These are phyloP conservation scores for Brassica incana DNA, from an alignment of 345 rosid species.

Conservation along the genomic window DNA sequence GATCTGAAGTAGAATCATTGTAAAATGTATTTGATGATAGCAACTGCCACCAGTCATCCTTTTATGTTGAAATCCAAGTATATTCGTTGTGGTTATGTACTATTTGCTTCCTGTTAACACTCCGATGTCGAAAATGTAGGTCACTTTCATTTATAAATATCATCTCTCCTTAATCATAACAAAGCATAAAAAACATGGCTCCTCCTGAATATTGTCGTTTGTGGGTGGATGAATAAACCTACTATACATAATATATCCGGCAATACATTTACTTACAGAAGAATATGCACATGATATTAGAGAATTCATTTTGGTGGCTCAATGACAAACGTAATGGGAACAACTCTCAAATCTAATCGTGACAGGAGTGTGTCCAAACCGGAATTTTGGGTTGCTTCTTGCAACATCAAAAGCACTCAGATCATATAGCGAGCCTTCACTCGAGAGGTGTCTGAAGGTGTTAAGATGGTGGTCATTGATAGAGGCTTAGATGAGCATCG, in stretches of 20 bases:
- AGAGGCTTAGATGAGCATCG: background rate
- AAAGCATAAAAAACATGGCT: background rate
- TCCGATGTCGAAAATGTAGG: background rate
- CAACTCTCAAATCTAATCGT: background rate
- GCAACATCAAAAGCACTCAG: background rate
- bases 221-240: background rate
- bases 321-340: background rate
- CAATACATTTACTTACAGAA: background rate
- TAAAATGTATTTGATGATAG: too few species aligned
- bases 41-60: too few species aligned
- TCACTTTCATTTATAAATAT: background rate
- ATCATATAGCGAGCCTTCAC: background rate
- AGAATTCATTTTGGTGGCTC: background rate
- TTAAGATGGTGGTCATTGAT: background rate
- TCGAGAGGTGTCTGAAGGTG: background rate
- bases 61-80: too few species aligned
- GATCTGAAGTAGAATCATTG: too few species aligned
- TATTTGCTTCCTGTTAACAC: too few species aligned
- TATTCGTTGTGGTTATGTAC: too few species aligned
- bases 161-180: background rate
- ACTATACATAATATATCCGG: background rate
- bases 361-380: background rate
- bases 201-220: background rate
- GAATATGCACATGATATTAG: background rate
- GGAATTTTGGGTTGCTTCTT: background rate